Evolutionary conservation across 768 basidiomycete genomes (phyloP).

Genomic region (Melanogaster broomeanus): DNA sequence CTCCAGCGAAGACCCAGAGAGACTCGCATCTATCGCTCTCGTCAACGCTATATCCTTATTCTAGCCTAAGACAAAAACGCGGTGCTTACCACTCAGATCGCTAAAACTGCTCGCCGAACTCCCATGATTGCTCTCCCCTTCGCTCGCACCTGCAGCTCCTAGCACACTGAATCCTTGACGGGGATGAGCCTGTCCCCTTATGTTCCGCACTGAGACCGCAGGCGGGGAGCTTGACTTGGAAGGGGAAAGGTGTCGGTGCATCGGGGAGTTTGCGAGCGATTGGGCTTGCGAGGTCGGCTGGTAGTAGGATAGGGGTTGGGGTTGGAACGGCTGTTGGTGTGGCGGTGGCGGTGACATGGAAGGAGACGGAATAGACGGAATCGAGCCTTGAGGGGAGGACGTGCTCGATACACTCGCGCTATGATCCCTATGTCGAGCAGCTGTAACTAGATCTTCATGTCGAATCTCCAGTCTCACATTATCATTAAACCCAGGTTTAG

Average conservation of each 20-base stretch:
- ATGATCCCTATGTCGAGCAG: slow-evolving; percentile 48
- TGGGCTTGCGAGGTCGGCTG: slow-evolving; percentile 16
- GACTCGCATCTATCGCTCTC: slow-evolving; percentile 55
- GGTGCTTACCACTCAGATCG: slow-evolving; percentile 73
- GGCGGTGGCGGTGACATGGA: slow-evolving; percentile 41
- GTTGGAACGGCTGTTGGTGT: slow-evolving; percentile 21
- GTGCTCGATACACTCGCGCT: slow-evolving; percentile 77
- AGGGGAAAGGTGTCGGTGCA: slow-evolving; percentile 50
- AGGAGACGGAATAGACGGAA: slow-evolving; percentile 80
- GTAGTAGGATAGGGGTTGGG: slow-evolving; percentile 10
- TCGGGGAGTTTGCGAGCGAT: slow-evolving; percentile 33
- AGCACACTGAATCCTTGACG: slow-evolving; percentile 46
- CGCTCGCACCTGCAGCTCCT: slow-evolving; percentile 44
- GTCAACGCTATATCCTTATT: neutral
- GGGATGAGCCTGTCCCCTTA: slow-evolving; percentile 49
- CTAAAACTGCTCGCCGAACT: slow-evolving; percentile 85
- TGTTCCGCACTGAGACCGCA: slow-evolving; percentile 54
- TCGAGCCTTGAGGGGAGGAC: slow-evolving; percentile 75
- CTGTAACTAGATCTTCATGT: slow-evolving; percentile 34
- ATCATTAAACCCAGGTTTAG: slow-evolving; percentile 21
- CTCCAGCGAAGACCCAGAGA: slow-evolving; percentile 79
- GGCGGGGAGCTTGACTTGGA: slow-evolving; percentile 66
- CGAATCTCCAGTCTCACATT: slow-evolving; percentile 30
- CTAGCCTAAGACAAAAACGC: neutral
- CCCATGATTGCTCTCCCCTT: slow-evolving; percentile 62